Percentiles rank a stretch among this genome's conserved stretches.
Conservation (phyloP, 345 rosid genomes). For the Camelina sativa region DNA sequence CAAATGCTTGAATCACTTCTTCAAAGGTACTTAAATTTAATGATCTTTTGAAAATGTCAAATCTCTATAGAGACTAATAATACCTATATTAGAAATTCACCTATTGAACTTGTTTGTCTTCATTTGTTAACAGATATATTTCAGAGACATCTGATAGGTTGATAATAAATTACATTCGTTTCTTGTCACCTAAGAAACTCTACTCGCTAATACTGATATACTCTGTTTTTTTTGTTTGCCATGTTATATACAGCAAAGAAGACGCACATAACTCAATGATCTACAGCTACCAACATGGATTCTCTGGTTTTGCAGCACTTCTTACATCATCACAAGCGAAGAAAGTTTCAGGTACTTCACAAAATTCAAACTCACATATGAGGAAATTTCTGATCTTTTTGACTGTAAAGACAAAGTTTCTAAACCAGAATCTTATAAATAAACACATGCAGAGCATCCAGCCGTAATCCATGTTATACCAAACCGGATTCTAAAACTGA, state of each 20-base stretch:
- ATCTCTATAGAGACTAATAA: background rate
- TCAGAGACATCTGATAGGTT: background rate
- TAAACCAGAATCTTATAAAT: background rate
- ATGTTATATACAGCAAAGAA: constrained; percentile 46
- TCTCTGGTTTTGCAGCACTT: constrained; percentile 64
- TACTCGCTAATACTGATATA: background rate
- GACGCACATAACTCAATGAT: constrained; percentile 51
- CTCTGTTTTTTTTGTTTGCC: constrained; percentile 16
- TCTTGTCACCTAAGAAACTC: constrained; percentile 24
- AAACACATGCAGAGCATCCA: constrained; percentile 42
- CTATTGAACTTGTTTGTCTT: background rate
- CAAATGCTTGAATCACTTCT: constrained; percentile 48
- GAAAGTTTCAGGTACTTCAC: constrained; percentile 43
- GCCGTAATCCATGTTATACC: constrained; percentile 49
- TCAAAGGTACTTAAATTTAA: constrained; percentile 45
- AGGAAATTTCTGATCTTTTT: too few species aligned
- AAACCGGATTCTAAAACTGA: constrained; percentile 44
- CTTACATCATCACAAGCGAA: constrained; percentile 53
- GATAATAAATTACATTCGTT: background rate
- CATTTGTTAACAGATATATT: background rate
- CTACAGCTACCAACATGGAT: constrained; percentile 53
- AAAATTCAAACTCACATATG: constrained; percentile 11
- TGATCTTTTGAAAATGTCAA: background rate
- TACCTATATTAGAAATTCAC: background rate
- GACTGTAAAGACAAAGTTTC: background rate